Base-by-base conservation (phyloP, 2,329 filamentous ascomycete genomes). In the Cladosporium velox region DNA sequence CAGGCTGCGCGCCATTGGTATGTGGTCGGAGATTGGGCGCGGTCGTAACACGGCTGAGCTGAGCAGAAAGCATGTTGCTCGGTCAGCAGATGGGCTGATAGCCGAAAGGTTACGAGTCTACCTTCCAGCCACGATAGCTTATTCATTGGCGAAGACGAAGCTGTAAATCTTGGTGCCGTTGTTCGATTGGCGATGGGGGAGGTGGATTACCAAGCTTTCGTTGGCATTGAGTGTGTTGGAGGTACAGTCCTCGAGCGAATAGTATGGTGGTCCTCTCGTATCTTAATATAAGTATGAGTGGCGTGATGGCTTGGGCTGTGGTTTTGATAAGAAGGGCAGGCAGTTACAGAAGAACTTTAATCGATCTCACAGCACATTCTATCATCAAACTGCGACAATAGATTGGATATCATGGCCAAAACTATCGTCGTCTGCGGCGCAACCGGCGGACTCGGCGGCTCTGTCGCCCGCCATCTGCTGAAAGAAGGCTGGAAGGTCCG, bases 401-500 rank as follows among this genome's bases (percentile, higher is more conserved):
- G 1, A 14, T 26, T 24, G 14, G 6, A 52, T 14, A 66, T 34
- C 18, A 69, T 69, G 67, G 18, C 66, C 7, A 69, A 70, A 41
- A 52, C 59, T n/a, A 54, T 67, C 34, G 65, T 63, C 21, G 65
- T 68, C 24, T 49, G 52, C 14, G 67, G 65, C 24, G 67, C 64
- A 47, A 67, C 66, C 14, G 66, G 66, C 55, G 26, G 35, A 4
- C 72, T 73, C 44, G 73, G 73, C 28, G 70, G 70, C 6, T 67
- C 67, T 14, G 70, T 74, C 4, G 71, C 68, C 21, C 66, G 67
- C 26, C 49, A 59, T 8, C 32, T 73, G 11, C 67, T 73, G 12
- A 67, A 72, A 49, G 70, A 69, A 15, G 66, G 66, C 15, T 75
- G 69, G 68, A 68, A 68, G 54, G 68, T 75, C 35, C 67, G 72